These are phyloP conservation scores for Huntiella decipiens DNA, from an alignment of 2,329 filamentous ascomycete genomes.

Conservation along the genomic window DNA sequence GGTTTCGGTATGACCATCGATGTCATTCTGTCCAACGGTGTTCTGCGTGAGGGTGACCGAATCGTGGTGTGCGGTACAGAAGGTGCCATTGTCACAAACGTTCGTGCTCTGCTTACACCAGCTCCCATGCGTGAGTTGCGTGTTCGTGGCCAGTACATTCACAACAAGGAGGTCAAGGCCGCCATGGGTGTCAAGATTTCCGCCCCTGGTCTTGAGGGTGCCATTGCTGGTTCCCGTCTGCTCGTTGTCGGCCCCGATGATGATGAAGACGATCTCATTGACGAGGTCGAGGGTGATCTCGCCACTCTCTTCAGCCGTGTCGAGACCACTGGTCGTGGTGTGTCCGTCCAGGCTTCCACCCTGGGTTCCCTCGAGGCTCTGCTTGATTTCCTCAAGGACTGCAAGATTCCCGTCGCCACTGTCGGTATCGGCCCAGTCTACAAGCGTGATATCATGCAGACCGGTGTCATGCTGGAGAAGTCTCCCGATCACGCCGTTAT, in stretches of 20 bases:
- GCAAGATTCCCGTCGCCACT: conserved; percentile 94
- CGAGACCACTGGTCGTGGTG: conserved; percentile 79
- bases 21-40: conserved; percentile 89
- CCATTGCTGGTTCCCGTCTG: conserved; percentile 87
- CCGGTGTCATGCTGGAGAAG: conserved; percentile 93
- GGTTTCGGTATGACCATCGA: conserved; percentile 98
- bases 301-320: conserved; percentile 81
- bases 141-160: conserved; percentile 88
- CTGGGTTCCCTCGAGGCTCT: conserved; percentile 91
- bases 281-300: conserved; percentile 90
- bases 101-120: conserved; percentile 82
- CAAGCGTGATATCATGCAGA: conserved; percentile 93
- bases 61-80: conserved; percentile 95
- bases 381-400: conserved; percentile 85
- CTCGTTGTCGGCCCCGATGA: conserved; percentile 89
- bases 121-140: conserved; percentile 85
- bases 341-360: conserved; percentile 92
- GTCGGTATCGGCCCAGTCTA: conserved; percentile 95
- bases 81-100: conserved; percentile 85
- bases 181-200: conserved; percentile 98
- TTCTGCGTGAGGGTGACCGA: conserved; percentile 80
- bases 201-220: conserved; percentile 83
- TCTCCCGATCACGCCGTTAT: conserved; percentile 91
- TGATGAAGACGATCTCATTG: conserved; percentile 89
- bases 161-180: conserved; percentile 98